Evolutionary conservation across 1,139 yeast genomes (phyloP).

Genomic region (Geotrichum aggregatum): DNA sequence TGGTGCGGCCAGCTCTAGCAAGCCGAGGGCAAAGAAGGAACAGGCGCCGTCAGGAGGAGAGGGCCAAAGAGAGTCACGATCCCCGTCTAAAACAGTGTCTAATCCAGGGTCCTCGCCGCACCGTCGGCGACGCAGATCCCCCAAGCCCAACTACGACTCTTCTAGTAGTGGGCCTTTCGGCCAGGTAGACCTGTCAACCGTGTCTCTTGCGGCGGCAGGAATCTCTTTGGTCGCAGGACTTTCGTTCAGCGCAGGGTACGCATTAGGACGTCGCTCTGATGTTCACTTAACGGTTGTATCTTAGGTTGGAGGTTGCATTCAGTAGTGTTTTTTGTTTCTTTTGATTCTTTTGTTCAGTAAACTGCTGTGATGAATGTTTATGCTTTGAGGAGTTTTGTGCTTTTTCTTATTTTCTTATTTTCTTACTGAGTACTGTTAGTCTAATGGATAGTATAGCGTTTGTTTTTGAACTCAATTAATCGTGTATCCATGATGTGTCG

Average conservation of each 20-base stretch:
- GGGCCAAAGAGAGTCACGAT: too few species aligned
- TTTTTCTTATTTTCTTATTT: neutral
- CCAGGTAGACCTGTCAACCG: conserved; percentile 25
- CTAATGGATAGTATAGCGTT: too few species aligned
- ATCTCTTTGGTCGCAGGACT: conserved; percentile 34
- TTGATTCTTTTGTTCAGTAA: neutral
- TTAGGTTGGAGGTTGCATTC: neutral
- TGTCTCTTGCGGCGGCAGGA: conserved; percentile 33
- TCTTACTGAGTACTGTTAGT: too few species aligned
- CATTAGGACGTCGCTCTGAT: conserved; percentile 27
- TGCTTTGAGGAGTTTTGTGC: neutral
- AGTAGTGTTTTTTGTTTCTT: conserved; percentile 1
- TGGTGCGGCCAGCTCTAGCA: neutral
- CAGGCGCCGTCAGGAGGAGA: too few species aligned
- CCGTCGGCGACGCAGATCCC: conserved; percentile 8
- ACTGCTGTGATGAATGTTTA: neutral
- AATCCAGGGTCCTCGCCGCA: neutral
- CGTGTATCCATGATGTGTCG: too few species aligned
- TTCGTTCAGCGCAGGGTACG: conserved; percentile 35
- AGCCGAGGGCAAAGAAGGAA: neutral
- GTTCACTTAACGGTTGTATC: conserved; percentile 14
- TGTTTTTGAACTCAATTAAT: too few species aligned
- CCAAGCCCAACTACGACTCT: neutral
- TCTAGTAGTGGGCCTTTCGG: conserved; percentile 7
- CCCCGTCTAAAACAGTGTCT: neutral